Evolutionary conservation across 2,329 filamentous ascomycete species (phyloP).

Genomic region (Trichophyton verrucosum): DNA sequence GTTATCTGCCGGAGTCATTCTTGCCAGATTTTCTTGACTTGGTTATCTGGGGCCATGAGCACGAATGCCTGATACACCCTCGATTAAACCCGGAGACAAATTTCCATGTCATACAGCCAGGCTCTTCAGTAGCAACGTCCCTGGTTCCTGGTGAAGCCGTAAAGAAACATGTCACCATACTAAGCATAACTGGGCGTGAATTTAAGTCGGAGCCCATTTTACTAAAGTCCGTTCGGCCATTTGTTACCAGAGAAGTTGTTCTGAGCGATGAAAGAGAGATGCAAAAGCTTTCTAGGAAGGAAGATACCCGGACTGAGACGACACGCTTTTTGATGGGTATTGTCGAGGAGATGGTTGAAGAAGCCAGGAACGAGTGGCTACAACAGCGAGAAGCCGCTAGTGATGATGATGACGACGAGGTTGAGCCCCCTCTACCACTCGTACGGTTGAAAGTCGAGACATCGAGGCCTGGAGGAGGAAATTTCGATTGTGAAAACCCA

Average conservation of each 20-base stretch:
- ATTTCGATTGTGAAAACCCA: slow-evolving; percentile 85
- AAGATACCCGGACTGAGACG: slow-evolving; percentile 70
- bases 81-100: slow-evolving; percentile 70
- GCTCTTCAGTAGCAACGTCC: slow-evolving; percentile 90
- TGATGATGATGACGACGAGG: slow-evolving; percentile 37
- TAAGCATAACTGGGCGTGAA: slow-evolving; percentile 70
- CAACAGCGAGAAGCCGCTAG: slow-evolving; percentile 55
- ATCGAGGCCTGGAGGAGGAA: slow-evolving; percentile 68
- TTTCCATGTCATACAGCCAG: slow-evolving; percentile 94
- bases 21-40: slow-evolving; percentile 84
- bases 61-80: slow-evolving; percentile 87
- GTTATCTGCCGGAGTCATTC: slow-evolving; percentile 89
- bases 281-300: slow-evolving; percentile 62
- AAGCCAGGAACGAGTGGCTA: slow-evolving; percentile 71
- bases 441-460: slow-evolving; percentile 87
- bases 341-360: slow-evolving; percentile 74
- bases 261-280: slow-evolving; percentile 65
- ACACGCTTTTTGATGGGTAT: slow-evolving; percentile 63
- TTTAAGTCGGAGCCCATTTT: slow-evolving; percentile 71
- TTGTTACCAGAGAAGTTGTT: slow-evolving; percentile 72
- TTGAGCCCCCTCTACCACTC: slow-evolving; percentile 62
- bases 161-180: slow-evolving; percentile 76
- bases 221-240: slow-evolving; percentile 79
- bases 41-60: slow-evolving; percentile 93
- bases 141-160: slow-evolving; percentile 81